phyloP scores from a whole-genome alignment of 2,329 filamentous ascomycete species.

The Raffaelea arxii region DNA sequence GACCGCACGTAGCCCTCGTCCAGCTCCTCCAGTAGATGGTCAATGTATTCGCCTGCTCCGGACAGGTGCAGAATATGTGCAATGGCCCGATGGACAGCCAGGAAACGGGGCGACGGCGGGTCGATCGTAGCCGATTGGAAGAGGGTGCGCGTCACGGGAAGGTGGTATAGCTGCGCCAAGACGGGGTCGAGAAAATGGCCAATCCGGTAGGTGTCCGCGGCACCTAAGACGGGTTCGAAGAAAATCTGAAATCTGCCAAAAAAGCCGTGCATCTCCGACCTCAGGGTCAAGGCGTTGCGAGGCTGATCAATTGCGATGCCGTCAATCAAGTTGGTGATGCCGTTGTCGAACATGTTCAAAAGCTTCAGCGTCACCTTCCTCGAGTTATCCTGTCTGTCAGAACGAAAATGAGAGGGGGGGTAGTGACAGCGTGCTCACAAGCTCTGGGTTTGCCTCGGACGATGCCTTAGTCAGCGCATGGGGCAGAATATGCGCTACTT shows the following conservation, averaged over 20 bases:
- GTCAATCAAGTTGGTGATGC: conserved; percentile 24
- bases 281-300: conserved; percentile 27
- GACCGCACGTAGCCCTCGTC: not conserved
- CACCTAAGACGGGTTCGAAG: conserved; percentile 16
- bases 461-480: conserved; percentile 1
- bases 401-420: conserved; percentile 5
- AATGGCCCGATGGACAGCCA: conserved; percentile 5
- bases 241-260: conserved; percentile 23
- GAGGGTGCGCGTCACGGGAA: conserved; percentile 2
- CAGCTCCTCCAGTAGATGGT: conserved; percentile 2
- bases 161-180: not conserved
- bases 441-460: not conserved
- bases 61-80: conserved; percentile 5
- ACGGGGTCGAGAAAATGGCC: conserved; percentile 12
- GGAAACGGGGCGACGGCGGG: conserved; percentile 4
- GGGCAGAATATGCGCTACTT: conserved; percentile 17
- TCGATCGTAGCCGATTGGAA: conserved; percentile 4
- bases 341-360: conserved; percentile 31
- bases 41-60: conserved; percentile 4
- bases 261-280: conserved; percentile 14
- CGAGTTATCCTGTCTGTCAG: conserved; percentile 6
- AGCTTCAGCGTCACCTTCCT: conserved; percentile 25
- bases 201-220: conserved; percentile 19
- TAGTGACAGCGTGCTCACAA: not conserved
- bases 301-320: conserved; percentile 29